Percentiles rank a stretch among this genome's conserved stretches.
phyloP scores from a whole-genome alignment of 2,329 filamentous ascomycete species.

The Neospermospora avenae region DNA sequence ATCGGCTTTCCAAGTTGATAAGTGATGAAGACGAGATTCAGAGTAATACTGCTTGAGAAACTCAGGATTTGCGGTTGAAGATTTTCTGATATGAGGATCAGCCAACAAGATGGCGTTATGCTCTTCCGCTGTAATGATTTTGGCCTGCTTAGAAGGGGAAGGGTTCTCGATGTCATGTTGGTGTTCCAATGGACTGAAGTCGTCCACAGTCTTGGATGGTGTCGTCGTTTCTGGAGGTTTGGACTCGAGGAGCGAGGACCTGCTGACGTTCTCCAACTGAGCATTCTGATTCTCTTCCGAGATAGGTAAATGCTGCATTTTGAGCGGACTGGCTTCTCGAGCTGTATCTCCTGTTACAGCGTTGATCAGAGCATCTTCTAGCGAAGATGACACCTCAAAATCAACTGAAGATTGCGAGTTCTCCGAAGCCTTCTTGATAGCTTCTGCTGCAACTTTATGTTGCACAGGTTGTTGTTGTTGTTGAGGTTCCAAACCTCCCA shows the following conservation, averaged over 20 bases:
- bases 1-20: slow-evolving; percentile 95
- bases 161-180: slow-evolving; percentile 15
- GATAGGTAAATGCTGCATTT: not conserved
- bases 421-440: slow-evolving; percentile 2
- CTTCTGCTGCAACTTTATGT: slow-evolving; percentile 7
- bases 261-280: not conserved
- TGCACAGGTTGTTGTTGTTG: not conserved
- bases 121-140: slow-evolving; percentile 75
- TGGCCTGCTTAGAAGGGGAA: slow-evolving; percentile 25
- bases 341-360: slow-evolving; percentile 6
- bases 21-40: slow-evolving; percentile 89
- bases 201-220: not conserved
- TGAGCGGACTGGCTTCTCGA: not conserved
- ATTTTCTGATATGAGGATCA: slow-evolving; percentile 82
- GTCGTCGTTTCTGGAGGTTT: not conserved
- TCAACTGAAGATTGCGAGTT: slow-evolving; percentile 23
- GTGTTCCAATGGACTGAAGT: slow-evolving; percentile 7
- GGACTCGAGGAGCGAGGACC: not conserved
- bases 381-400: slow-evolving; percentile 34
- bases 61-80: slow-evolving; percentile 86
- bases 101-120: slow-evolving; percentile 83
- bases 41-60: slow-evolving; percentile 95
- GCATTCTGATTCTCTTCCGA: not conserved
- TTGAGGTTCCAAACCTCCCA: not conserved
- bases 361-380: slow-evolving; percentile 34